A percentile compares a stretch with the other conserved stretches of the same genome.
phyloP scores from a whole-genome alignment of 148 eudicot genomes.

The Rhododendron griersonianum region DNA sequence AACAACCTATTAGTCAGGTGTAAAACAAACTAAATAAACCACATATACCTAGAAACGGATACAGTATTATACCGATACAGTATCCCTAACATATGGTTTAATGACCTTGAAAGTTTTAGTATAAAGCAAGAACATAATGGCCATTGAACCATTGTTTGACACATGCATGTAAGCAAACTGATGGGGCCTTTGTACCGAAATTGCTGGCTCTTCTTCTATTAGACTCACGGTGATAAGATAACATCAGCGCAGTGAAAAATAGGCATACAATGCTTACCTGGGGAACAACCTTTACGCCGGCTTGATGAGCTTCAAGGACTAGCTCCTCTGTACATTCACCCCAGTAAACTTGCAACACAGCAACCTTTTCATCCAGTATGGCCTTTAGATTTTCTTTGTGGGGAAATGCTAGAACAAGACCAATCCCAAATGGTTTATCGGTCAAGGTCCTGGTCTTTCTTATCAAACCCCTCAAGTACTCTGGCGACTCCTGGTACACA shows the following conservation, averaged over 20 bases:
- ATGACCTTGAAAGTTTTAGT: neutral
- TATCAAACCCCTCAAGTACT: slow-evolving; percentile 68
- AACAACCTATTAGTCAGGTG: neutral
- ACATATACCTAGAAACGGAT: neutral
- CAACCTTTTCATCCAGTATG: slow-evolving; percentile 82
- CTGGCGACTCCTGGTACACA: slow-evolving; percentile 71
- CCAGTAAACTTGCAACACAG: slow-evolving; percentile 82
- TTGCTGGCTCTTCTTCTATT: neutral
- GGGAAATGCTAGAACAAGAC: slow-evolving; percentile 83
- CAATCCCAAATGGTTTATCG: slow-evolving; percentile 82
- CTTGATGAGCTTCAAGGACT: slow-evolving; percentile 68
- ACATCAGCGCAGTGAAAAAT: neutral
- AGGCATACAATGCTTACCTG: slow-evolving; percentile 44
- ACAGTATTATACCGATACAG: neutral
- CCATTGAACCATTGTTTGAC: neutral
- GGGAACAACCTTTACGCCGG: slow-evolving; percentile 87
- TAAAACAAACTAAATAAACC: neutral
- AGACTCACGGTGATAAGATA: neutral
- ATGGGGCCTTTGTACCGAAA: neutral
- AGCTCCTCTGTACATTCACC: slow-evolving; percentile 77
- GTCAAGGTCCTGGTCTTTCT: slow-evolving; percentile 79
- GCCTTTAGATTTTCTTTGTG: slow-evolving; percentile 76
- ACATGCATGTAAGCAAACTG: neutral
- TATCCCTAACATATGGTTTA: neutral
- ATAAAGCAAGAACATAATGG: neutral